Conservation (phyloP, 768 basidiomycete genomes). For the Aureoboletus auriporus region DNA sequence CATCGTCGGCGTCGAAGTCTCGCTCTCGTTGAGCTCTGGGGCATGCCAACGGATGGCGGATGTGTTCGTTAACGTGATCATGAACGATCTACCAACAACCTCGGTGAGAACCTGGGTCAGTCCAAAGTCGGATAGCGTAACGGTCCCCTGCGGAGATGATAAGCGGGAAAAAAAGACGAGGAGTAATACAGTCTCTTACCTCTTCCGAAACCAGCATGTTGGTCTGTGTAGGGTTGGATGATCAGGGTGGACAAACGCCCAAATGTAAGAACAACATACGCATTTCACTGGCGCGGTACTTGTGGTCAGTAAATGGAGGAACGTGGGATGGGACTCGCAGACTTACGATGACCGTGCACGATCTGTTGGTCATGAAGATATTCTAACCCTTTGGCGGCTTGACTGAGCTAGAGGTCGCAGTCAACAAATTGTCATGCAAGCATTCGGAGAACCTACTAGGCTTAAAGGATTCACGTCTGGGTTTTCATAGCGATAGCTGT, state of each 20-base stretch:
- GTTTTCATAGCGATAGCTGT: slow-evolving; percentile 40
- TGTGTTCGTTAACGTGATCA: slow-evolving; percentile 42
- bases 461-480: slow-evolving; percentile 37
- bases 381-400: slow-evolving; percentile 53
- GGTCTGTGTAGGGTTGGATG: slow-evolving; percentile 29
- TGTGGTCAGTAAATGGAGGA: slow-evolving; percentile 2
- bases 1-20: slow-evolving; percentile 38
- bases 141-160: slow-evolving; percentile 38
- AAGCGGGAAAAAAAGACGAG: not conserved
- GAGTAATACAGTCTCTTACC: slow-evolving; percentile 26
- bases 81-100: slow-evolving; percentile 45
- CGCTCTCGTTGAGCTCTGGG: slow-evolving; percentile 53
- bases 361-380: slow-evolving; percentile 51
- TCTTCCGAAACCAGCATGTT: slow-evolving; percentile 56
- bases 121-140: slow-evolving; percentile 61
- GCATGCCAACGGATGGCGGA: slow-evolving; percentile 57
- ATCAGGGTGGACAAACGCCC: slow-evolving; percentile 4
- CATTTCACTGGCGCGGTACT: slow-evolving; percentile 47
- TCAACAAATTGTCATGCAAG: not conserved
- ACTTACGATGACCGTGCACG: slow-evolving; percentile 60
- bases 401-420: slow-evolving; percentile 36
- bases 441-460: slow-evolving; percentile 32
- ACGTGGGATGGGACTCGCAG: not conserved
- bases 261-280: slow-evolving; percentile 34
- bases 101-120: slow-evolving; percentile 60